Evolutionary conservation across 768 basidiomycete species (phyloP), one percentile per base, ranked within the genome.

Genomic region (Suillus tomentosus): DNA sequence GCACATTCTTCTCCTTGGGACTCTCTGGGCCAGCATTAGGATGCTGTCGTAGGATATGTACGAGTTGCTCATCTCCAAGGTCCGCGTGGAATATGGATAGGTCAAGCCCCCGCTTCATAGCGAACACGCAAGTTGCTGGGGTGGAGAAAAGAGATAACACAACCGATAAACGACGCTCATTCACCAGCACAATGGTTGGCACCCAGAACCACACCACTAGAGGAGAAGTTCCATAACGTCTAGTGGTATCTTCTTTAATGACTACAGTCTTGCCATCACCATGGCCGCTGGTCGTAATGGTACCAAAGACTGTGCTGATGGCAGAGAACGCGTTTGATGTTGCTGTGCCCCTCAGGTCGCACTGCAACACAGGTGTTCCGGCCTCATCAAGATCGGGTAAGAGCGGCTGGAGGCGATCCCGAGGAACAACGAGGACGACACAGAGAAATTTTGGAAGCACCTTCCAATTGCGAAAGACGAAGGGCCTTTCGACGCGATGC

Each of bases 351-450:
- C 54, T 22, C 39, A 75, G 64, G 27, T 69, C 65, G 40, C 74
- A 74, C 1, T 72, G 74, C 4, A 75, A 31, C 24, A 17, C 36
- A 15, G 72, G 47, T 8, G 73, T 68, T 15, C 66, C 70, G 2
- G 50, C 63, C 8, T 19, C 61, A 13, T 71, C 67, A 50, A 80
- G 68, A 0, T 68, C 63, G 9, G 65, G 22, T 60, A 72, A 72
- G 55, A 78, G 60, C 31, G 63, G 45, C 17, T 34, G 57, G 10
- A 77, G 65, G 56, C 64, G 71, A 59, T 61, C 64, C 17, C 75
- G 69, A 10, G 79, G 79, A 19, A 80, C 64, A 14, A 69, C 68
- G 17, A 80, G 69, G 27, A 73, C 66, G 47, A 81, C 58, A 5
- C 74, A 74, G 11, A 79, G 71, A 1, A 72, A 67, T 1, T 70